Evolutionary conservation across 306 rosid genomes (phyloP), one percentile per base, ranked within the genome.

Genomic region (Pyrus bretschneideri): DNA sequence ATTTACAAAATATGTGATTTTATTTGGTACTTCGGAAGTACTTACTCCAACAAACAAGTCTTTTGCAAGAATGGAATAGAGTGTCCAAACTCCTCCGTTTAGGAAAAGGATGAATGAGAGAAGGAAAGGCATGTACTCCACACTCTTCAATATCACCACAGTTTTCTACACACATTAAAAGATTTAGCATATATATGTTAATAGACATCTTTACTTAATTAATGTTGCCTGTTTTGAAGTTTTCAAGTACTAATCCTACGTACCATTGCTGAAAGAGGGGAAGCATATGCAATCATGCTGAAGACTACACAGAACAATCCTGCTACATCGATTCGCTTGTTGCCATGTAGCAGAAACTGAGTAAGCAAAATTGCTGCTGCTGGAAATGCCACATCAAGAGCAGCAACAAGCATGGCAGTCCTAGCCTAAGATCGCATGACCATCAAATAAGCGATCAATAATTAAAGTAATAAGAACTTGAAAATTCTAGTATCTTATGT

Each of bases 1-100:
- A 19, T 21, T 25, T n/a, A 17, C 9, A 69, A 27, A 27, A 40
- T 42, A n/a, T 61, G 30, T 45, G 25, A 44, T 70, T 27, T 51
- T 29, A 40, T 49, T 23, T 44, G 31, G 21, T 44, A 23, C 11
- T 9, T 40, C 3, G 3, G n/a, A 6, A 80, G 42, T 38, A 38
- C 84, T 80, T 80, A 80, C 84, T 75, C 84, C 84, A 38, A 80
- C 80, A 75, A 80, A 80, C 25, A 69, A 69, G 76, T 80, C 84
- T 52, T 80, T 75, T 38, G 84, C 76, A 22, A 80, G 76, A 31
- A 80, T 5, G 61, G 84, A 73, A 70, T 80, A 80, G 14, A 35
- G n/a, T 27, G 84, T 75, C 84, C 84, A 80, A 70, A 75, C 72
- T 62, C 84, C 84, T 31, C 84, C 84, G 27, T 80, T 80, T 14